Conservation (phyloP, 768 basidiomycete species). For the Agrocybe chaxingu region DNA sequence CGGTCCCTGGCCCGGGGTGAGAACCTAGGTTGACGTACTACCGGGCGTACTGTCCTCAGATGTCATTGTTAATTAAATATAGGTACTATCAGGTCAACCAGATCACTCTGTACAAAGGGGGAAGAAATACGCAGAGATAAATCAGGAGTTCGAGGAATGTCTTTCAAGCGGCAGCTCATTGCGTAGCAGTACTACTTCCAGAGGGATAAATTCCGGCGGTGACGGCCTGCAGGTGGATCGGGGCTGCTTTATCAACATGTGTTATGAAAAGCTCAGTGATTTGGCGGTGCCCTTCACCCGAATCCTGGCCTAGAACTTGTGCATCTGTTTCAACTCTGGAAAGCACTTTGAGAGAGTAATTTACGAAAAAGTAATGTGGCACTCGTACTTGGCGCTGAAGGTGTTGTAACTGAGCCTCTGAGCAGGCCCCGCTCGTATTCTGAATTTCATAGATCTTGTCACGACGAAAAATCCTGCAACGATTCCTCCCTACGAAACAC, state of each 20-base stretch:
- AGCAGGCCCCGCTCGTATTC: slow-evolving; percentile 21
- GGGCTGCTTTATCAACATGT: slow-evolving; percentile 13
- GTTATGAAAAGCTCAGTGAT: slow-evolving; percentile 16
- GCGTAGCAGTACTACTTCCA: no score
- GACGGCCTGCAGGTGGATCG: slow-evolving; percentile 5
- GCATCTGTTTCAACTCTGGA: slow-evolving; percentile 5
- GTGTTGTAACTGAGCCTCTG: slow-evolving; percentile 17
- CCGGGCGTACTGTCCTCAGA: no score
- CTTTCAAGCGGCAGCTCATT: no score
- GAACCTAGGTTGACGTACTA: no score
- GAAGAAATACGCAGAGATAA: no score
- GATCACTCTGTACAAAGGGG: no score
- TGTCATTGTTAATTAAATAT: no score
- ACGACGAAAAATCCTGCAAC: slow-evolving; percentile 21
- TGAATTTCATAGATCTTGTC: slow-evolving; percentile 20
- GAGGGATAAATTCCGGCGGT: no score
- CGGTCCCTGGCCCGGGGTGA: no score
- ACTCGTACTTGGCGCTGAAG: slow-evolving; percentile 21
- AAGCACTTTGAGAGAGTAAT: background rate
- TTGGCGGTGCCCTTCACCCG: slow-evolving; percentile 2
- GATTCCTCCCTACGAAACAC: slow-evolving; percentile 10
- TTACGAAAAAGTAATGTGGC: background rate
- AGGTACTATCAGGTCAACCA: no score
- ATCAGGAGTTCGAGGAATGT: no score
- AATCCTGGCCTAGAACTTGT: background rate